Base-by-base conservation (phyloP, 2,329 filamentous ascomycete species). In the Incumbomyces lentus region DNA sequence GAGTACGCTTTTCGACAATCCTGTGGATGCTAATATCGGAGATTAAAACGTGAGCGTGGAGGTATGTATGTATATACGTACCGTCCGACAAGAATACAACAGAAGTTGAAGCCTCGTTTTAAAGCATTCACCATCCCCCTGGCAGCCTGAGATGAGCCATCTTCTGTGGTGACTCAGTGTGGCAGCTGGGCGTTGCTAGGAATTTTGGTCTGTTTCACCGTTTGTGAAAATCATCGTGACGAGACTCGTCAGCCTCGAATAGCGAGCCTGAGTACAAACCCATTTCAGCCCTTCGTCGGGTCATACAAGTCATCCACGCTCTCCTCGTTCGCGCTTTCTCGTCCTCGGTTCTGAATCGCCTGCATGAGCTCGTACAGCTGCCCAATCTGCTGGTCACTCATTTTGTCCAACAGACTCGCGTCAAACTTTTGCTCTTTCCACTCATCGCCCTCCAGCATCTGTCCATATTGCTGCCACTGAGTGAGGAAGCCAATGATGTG, bases 281-380 rank as follows among this genome's bases (percentile, higher is more conserved):
- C 22, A 8, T 26, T n/a, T 51, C 49, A 46, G 39, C 46, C 18
- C 18, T 41, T 30, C 46, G 35, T 32, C 26, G 40, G 44, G 19
- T 41, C 38, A 39, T 44, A 32, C 13, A 47, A 37, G 16, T 49
- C 50, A 46, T 55, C 44, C 52, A 59, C 48, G 58, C 58, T 41
- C 45, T 68, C 66, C 29, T 66, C 61, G 45, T 72, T 71, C 46
- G 68, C 68, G 42, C 72, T 71, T 42, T 68, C 66, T 17, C 67
- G 58, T 10, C 71, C 71, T 50, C 69, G 66, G 55, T 74, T 73
- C 49, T 72, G 68, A 45, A 95, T 93, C 2, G 86, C 78, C 63
- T 84, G 77, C 87, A 95, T 93, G 47, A 98, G 71, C 62, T 96
- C 90, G 61, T 95, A 95, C 56, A 98, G 69, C 65, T 98, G 92